Evolutionary conservation across 2,329 filamentous ascomycete genomes (phyloP), one percentile per base, ranked within the genome.

Genomic region (Zelopaecilomyces penicillatus): DNA sequence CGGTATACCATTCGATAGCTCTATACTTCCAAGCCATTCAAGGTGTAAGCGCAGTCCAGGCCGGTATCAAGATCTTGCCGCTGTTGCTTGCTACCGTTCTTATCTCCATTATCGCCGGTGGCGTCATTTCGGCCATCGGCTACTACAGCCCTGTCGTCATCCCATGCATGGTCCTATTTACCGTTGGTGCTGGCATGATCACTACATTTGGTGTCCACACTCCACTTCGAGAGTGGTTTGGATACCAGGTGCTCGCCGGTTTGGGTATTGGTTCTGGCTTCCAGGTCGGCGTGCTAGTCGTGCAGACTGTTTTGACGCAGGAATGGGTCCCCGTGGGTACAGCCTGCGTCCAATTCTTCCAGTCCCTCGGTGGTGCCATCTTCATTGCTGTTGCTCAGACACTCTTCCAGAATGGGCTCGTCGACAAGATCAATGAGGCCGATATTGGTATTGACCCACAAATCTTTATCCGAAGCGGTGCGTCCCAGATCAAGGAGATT

Each of bases 361-460:
- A 85, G 56, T 71, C 72, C 2, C 69, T 87, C 4, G 82, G 82
- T 35, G 82, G 82, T 4, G 79, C 83, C 2, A 63, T 87, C 27
- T 77, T 78, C 52, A 75, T 87, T 39, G 74, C 77, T 5, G 76
- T 84, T 7, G 76, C 76, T 0, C 79, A 87, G 58, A 78, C 80
- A 19, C 71, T 85, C 38, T 85, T 87, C 65, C 74, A 78, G 50
- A 84, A 85, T 54, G 76, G 73, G 0, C 65, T 87, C 12, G 65
- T 78, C 38, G 59, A 68, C 4, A 68, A 74, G 32, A 65, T 87
- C 4, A 50, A 57, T n/a, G 46, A 54, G 2, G 57, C 68, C 47
- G 64, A 68, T 10, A 66, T 71, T 2, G 61, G 62, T n/a, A 56
- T 80, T n/a, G 63, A 74, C 33, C 63, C 71, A 0, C 54, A 57